These are phyloP conservation scores for Malus hybrid DNA, from an alignment of 331 rosid species.

Conservation along the genomic window DNA sequence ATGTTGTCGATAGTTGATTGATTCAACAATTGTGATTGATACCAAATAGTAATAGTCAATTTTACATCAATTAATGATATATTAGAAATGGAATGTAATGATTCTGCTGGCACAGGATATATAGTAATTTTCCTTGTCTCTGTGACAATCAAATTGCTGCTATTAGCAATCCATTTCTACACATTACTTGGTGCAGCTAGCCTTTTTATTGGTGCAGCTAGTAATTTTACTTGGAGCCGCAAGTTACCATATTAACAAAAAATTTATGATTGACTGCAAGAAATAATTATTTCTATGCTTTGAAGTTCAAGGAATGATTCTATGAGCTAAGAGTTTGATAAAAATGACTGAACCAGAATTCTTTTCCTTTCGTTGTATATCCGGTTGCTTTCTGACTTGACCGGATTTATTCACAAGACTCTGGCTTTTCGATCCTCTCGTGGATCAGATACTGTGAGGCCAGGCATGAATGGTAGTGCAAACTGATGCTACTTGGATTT, in stretches of 20 bases:
- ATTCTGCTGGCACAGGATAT: not conserved
- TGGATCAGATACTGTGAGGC: constrained; percentile 39
- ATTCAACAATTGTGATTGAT: too few relatives aligned
- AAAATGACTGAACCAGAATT: not conserved
- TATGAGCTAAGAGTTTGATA: not conserved
- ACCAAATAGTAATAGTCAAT: too few relatives aligned
- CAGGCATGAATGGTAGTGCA: constrained; percentile 26
- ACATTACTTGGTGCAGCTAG: not conserved
- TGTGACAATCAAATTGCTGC: not conserved
- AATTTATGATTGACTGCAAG: too few relatives aligned
- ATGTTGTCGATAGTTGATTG: too few relatives aligned
- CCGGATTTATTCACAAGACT: not conserved
- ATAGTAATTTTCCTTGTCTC: not conserved
- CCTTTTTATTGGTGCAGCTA: not conserved
- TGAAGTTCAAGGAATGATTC: not conserved
- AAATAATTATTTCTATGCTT: not conserved
- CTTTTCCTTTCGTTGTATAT: not conserved
- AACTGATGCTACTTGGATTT: constrained; percentile 37
- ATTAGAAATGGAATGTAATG: not conserved
- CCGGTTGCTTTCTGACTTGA: not conserved
- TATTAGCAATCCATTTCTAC: not conserved
- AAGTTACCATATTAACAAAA: not conserved
- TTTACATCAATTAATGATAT: not conserved
- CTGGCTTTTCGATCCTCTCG: constrained; percentile 37
- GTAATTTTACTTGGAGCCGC: too few relatives aligned